phyloP scores from a whole-genome alignment of 371 early-diverging fungal species.

The Mortierella sp. region DNA sequence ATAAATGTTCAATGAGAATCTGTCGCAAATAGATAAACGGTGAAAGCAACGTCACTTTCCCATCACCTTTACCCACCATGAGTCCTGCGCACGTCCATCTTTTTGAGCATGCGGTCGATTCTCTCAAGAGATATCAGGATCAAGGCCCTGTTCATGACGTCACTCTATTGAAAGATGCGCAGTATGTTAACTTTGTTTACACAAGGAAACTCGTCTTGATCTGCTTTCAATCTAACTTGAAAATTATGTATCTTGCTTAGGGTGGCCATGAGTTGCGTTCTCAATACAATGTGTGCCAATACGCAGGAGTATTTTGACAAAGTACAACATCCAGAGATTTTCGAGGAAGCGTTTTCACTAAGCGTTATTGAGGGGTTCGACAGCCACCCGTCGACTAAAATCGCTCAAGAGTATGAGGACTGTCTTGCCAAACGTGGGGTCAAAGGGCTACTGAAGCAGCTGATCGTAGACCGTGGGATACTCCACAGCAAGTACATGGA shows the following conservation, averaged over 20 bases:
- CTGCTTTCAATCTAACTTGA: not conserved
- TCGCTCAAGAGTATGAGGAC: constrained; percentile 11
- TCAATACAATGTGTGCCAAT: constrained; percentile 1
- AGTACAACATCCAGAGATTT: constrained; percentile 4
- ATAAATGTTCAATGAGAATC: no score
- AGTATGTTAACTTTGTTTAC: not conserved
- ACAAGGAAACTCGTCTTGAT: constrained; percentile 1
- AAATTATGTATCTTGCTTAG: constrained; percentile 6
- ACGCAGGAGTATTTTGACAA: constrained; percentile 8
- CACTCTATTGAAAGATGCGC: constrained; percentile 6
- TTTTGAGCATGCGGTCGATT: constrained; percentile 7
- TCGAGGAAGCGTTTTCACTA: constrained; percentile 2
- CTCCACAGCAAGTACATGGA: not conserved
- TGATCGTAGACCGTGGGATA: constrained; percentile 8
- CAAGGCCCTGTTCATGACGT: constrained; percentile 2
- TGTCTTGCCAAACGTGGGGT: constrained; percentile 3
- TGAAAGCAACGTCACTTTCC: constrained; percentile 2
- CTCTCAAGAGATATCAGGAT: constrained; percentile 4
- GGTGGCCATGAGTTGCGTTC: constrained; percentile 12
- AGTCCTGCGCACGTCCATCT: constrained; percentile 1
- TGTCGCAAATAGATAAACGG: constrained; percentile 2
- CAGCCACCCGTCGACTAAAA: constrained; percentile 9
- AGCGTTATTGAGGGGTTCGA: not conserved
- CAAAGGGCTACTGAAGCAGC: no score
- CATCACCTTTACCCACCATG: constrained; percentile 4